A percentile compares a stretch with the other conserved stretches of the same genome.
Evolutionary conservation across 495 filamentous ascomycete genomes (phyloP).

Genomic region (Xylaria palmicola): DNA sequence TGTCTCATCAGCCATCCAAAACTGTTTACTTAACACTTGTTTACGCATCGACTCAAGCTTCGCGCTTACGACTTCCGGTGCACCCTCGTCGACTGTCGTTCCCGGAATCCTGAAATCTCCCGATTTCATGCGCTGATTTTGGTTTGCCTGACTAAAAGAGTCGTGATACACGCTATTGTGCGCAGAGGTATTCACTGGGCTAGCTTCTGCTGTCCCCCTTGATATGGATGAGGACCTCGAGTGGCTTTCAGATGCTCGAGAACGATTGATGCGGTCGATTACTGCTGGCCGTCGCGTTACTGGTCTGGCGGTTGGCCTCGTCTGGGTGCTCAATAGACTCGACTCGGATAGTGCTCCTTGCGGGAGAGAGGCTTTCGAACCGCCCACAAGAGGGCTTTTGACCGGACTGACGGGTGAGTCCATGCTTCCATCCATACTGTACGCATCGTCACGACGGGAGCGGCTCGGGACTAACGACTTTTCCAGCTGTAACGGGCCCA

Average conservation of each 20-base stretch:
- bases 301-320: constrained; percentile 26
- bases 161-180: constrained; percentile 55
- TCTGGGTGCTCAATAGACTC: constrained; percentile 19
- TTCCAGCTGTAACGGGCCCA: constrained; percentile 34
- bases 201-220: constrained; percentile 50
- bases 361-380: constrained; percentile 15
- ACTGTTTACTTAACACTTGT: constrained; percentile 86
- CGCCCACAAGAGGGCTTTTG: constrained; percentile 34
- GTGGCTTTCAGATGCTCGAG: constrained; percentile 38
- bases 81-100: constrained; percentile 54
- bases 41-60: constrained; percentile 70
- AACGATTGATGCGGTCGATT: constrained; percentile 52
- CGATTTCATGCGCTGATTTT: constrained; percentile 42
- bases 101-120: constrained; percentile 51
- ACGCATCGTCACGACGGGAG: constrained; percentile 36
- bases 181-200: constrained; percentile 53
- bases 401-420: constrained; percentile 44
- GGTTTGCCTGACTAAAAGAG: constrained; percentile 45
- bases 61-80: constrained; percentile 58
- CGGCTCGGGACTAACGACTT: constrained; percentile 33
- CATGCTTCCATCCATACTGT: constrained; percentile 40
- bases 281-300: constrained; percentile 39
- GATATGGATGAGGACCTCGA: constrained; percentile 66
- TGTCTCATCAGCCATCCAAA: constrained; percentile 99
- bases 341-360: constrained; percentile 27